Conservation (phyloP, 441 rosid genomes). For the Adansonia grandidieri region DNA sequence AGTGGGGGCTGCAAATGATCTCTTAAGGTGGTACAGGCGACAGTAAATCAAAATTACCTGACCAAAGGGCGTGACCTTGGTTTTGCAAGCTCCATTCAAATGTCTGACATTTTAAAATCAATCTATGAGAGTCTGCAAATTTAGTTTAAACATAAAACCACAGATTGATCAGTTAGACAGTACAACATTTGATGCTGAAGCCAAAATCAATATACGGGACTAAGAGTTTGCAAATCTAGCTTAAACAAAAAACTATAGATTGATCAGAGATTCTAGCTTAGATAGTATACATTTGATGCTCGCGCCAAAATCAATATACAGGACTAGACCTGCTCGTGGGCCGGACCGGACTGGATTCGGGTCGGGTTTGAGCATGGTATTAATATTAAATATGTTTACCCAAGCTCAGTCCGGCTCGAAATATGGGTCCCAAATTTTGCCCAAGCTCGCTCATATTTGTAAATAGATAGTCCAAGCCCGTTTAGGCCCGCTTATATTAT, state of each 20-base stretch:
- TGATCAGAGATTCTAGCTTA: background rate
- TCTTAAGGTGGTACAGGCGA: background rate
- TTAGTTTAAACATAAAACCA: background rate
- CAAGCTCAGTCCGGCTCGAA: no score
- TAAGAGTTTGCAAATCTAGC: background rate
- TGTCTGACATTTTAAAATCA: slow-evolving; percentile 43
- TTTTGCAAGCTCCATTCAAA: slow-evolving; percentile 83
- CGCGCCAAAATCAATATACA: background rate
- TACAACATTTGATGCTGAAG: background rate
- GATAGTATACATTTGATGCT: background rate
- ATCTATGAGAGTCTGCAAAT: slow-evolving; percentile 20
- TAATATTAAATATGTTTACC: no score
- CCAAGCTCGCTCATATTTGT: no score
- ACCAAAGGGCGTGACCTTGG: slow-evolving; percentile 75
- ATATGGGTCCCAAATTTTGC: no score
- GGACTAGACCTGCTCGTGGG: no score
- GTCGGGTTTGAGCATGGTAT: no score
- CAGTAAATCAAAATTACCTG: slow-evolving; percentile 45
- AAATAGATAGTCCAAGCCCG: no score
- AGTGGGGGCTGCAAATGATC: background rate
- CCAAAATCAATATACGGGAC: background rate
- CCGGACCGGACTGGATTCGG: no score
- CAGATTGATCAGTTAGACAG: background rate
- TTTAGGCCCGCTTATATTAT: no score
- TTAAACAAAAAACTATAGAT: background rate